Evolutionary conservation across 345 rosid genomes (phyloP), one percentile per base, ranked within the genome.

Genomic region (Populus pruinosa): DNA sequence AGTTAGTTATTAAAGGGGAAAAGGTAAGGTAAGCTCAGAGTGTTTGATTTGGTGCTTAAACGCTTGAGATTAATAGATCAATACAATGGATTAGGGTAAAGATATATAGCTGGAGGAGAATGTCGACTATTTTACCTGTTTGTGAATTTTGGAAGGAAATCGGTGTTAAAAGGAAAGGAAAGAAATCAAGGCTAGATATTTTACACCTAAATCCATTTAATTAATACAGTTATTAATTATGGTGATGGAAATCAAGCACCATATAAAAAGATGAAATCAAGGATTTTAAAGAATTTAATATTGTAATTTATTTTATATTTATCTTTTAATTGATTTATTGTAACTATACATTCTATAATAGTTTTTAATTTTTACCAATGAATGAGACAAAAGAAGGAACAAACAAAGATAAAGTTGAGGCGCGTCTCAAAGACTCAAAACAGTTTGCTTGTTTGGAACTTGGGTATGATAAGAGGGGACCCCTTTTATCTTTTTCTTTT

Each of bases 71-170:
- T 23, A 17, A 59, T 59, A 56, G 20, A 59, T 77, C 16, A 20
- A 33, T 5, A 43, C 14, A 18, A 41, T 23, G 70, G 35, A 72
- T 69, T 77, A 74, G 77, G 74, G 33, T 56, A 61, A 35, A 53
- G 70, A 49, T 33, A 61, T 36, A 41, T 25, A 66, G 70, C 35
- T 41, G 68, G 76, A 35, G 11, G 73, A 44, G 70, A 77, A 76
- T 70, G 71, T 33, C 36, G 36, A 83, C 76, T 59, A 31, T 27
- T 67, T 80, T 78, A 87, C 78, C 83, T 63, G 41, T 6, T 64
- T 65, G 84, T 81, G 83, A 66, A 61, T 83, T 41, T 82, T 79
- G 86, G 87, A 81, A 39, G 81, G 79, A 70, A 20, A 16, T 41
- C 69, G 7, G 39, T 64, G 67, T 10, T 18, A 63, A 62, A 66